These are phyloP conservation scores for Casuarina glauca DNA, from an alignment of 306 rosid species.

Conservation along the genomic window DNA sequence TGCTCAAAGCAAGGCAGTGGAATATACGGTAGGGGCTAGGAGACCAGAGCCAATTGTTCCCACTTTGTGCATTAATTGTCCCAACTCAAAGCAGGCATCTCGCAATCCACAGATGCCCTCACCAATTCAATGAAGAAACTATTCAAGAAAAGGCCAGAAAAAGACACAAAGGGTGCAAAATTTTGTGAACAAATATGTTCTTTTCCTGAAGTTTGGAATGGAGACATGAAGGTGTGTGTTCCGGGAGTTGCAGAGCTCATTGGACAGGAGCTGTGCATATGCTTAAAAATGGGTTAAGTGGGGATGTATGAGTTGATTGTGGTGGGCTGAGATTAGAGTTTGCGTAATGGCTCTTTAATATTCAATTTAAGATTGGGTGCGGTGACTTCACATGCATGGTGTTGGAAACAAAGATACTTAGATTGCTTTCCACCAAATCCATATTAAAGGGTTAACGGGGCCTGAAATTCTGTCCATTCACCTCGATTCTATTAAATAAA, in stretches of 20 bases:
- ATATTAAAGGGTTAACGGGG: background rate
- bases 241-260: too few species aligned
- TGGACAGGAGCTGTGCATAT: too few species aligned
- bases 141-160: background rate
- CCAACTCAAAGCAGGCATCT: constrained; percentile 8
- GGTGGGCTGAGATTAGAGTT: background rate
- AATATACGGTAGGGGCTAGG: constrained; percentile 23
- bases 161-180: background rate
- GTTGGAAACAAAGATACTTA: constrained; percentile 2
- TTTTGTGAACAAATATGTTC: background rate
- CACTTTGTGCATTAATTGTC: constrained; percentile 21
- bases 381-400: constrained; percentile 20
- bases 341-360: background rate
- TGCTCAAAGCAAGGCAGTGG: background rate
- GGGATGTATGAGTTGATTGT: background rate
- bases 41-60: constrained; percentile 32
- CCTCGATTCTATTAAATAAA: background rate
- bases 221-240: too few species aligned
- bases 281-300: too few species aligned
- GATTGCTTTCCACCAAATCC: background rate
- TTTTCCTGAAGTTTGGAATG: too few species aligned
- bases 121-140: background rate
- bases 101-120: constrained; percentile 32
- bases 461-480: background rate
- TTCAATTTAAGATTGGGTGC: background rate